Base-by-base conservation (phyloP, 805 yeast species). In the Naumovozyma baii region DNA sequence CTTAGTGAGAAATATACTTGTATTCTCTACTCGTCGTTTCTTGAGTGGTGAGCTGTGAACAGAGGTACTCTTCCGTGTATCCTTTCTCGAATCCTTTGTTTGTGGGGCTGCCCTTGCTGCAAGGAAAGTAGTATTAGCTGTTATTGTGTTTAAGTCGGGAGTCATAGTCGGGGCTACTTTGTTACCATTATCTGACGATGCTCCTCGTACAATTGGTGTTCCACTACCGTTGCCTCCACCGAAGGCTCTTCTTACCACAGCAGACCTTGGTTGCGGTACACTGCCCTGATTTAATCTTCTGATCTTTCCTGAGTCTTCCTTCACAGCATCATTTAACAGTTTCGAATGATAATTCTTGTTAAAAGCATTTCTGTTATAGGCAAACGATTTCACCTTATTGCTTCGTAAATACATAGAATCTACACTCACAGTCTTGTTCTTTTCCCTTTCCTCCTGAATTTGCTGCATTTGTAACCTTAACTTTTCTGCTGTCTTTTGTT, bases 401-500 rank as follows among this genome's bases (percentile, higher is more conserved):
- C 15, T 29, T n/a, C 7, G 31, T 29, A 29, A 12, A 29, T 29
- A 29, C 15, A 29, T 14, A 14, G 31, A 29, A 20, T 49, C 56
- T 1, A 58, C 52, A 4, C 46, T 45, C 4, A 57, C 49, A 5
- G 57, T 50, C 39, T 62, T 57, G 32, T 59, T 64, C 36, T 48
- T 47, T 34, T 56, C 57, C 39, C 63, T 55, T 15, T 63, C 59
- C 32, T 55, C 46, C 37, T 58, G 49, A 8, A 55, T 45, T 40
- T 49, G 48, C 36, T 47, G 51, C 50, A 55, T 57, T 34, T 55
- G 49, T 28, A 52, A 46, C 46, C 69, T 52, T 38, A 64, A 42
- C 29, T 60, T 58, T 38, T 55, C 62, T 3, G 66, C 56, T 15
- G 64, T 65, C 34, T 54, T 43, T 30, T 59, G 60, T 33, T 62